These are phyloP conservation scores for Nicotiana tabacum DNA, from an alignment of 257 asterid genomes.

Conservation along the genomic window DNA sequence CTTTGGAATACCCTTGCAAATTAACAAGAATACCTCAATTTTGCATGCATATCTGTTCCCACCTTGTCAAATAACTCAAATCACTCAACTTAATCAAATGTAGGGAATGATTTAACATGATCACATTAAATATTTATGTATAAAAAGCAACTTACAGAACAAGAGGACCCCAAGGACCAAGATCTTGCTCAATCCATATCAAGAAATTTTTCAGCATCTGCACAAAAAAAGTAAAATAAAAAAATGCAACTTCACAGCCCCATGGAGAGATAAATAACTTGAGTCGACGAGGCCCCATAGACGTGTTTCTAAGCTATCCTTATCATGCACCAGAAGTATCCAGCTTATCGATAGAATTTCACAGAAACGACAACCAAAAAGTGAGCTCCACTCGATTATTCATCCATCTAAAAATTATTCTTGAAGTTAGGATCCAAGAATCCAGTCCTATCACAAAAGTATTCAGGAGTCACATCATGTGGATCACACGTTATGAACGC, in stretches of 20 bases:
- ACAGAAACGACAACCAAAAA: background rate
- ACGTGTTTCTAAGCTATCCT: background rate
- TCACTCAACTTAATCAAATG: background rate
- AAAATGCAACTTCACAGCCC: background rate
- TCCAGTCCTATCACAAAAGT: background rate
- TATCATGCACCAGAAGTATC: background rate
- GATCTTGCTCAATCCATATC: conserved; percentile 85
- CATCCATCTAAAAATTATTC: background rate
- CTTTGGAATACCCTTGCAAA: background rate
- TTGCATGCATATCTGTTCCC: background rate
- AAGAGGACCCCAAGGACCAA: conserved; percentile 99
- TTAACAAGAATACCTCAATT: background rate
- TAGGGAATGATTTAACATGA: background rate
- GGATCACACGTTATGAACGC: background rate
- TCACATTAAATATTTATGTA: background rate
- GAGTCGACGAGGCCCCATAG: background rate
- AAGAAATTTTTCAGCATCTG: conserved; percentile 91
- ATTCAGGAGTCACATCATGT: background rate
- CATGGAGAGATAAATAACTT: background rate
- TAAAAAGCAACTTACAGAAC: conserved; percentile 67
- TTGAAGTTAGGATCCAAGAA: background rate
- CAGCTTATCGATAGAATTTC: background rate
- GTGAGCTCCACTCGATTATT: background rate
- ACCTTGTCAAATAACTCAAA: background rate
- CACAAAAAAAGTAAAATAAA: background rate